Conservation (phyloP, 441 rosid genomes). For the Populus hybrid region DNA sequence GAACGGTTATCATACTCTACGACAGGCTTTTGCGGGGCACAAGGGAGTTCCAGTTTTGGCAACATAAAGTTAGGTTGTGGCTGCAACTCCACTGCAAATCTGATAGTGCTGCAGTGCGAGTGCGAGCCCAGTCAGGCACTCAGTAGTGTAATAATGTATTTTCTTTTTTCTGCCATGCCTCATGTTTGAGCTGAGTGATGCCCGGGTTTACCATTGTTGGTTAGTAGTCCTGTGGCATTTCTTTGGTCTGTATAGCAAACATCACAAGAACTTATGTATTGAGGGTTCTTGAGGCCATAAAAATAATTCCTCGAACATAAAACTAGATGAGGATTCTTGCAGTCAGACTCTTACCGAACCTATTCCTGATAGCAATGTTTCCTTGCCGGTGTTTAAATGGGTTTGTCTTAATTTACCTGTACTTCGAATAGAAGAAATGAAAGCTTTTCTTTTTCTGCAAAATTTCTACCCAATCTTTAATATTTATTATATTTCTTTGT, state of each 20-base stretch:
- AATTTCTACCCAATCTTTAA: too few relatives aligned
- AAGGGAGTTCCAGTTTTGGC: conserved; percentile 47
- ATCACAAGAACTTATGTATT: background rate
- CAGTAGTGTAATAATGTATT: background rate
- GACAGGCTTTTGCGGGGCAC: conserved; percentile 48
- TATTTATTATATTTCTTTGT: too few relatives aligned
- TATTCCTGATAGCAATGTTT: too few relatives aligned
- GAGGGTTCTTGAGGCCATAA: background rate
- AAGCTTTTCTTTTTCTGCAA: too few relatives aligned
- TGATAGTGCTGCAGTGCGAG: background rate
- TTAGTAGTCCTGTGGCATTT: background rate
- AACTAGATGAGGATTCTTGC: too few relatives aligned
- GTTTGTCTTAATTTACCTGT: too few relatives aligned
- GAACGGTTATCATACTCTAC: conserved; percentile 48
- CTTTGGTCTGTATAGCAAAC: background rate
- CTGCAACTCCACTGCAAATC: background rate
- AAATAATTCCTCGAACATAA: background rate
- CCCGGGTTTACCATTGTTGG: too few relatives aligned
- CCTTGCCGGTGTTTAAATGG: too few relatives aligned
- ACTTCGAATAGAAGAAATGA: too few relatives aligned
- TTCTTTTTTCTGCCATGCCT: background rate
- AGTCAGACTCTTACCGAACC: too few relatives aligned
- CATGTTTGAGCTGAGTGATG: background rate
- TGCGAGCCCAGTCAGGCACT: background rate
- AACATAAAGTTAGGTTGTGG: conserved; percentile 14